A percentile compares a stretch with the other conserved stretches of the same genome.
Evolutionary conservation across 257 asterid species (phyloP).

Genomic region (Jasminum sambac): DNA sequence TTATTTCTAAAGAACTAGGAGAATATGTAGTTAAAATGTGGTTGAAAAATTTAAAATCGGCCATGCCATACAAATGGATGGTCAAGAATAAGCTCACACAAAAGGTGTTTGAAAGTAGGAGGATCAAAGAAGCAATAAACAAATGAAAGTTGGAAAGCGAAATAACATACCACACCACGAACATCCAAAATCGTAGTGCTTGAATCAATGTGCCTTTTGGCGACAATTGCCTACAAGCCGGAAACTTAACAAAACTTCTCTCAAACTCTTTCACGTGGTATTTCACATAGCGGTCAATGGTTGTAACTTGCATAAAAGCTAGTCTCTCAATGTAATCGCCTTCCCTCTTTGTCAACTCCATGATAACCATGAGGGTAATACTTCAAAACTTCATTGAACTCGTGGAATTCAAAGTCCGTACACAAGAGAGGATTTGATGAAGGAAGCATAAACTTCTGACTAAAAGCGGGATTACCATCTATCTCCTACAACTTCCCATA

Average conservation of each 20-base stretch:
- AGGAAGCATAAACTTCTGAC: slow-evolving; percentile 7
- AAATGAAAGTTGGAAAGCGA: background rate
- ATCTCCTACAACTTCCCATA: background rate
- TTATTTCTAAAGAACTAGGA: too few species aligned
- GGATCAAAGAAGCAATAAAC: too few species aligned
- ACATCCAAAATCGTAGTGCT: slow-evolving; percentile 98
- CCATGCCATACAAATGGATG: too few species aligned
- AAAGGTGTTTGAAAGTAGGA: too few species aligned
- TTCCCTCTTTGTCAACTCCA: slow-evolving; percentile 96
- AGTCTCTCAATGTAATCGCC: slow-evolving; percentile 93
- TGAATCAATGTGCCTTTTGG: slow-evolving; percentile 91
- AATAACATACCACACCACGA: slow-evolving; percentile 85
- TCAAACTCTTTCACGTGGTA: slow-evolving; percentile 95
- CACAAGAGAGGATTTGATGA: slow-evolving; percentile 4
- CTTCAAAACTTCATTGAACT: slow-evolving; percentile 72
- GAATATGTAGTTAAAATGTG: too few species aligned
- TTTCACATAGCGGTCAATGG: slow-evolving; percentile 77
- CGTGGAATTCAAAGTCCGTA: slow-evolving; percentile 87
- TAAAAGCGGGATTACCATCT: too few species aligned
- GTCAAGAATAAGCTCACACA: too few species aligned
- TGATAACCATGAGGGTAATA: slow-evolving; percentile 97
- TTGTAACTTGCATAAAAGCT: slow-evolving; percentile 94
- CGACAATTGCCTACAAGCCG: slow-evolving; percentile 96
- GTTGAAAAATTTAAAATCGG: too few species aligned
- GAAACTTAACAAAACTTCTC: slow-evolving; percentile 78